phyloP scores from a whole-genome alignment of 1,139 yeast species.

The Geotrichum europaeum region DNA sequence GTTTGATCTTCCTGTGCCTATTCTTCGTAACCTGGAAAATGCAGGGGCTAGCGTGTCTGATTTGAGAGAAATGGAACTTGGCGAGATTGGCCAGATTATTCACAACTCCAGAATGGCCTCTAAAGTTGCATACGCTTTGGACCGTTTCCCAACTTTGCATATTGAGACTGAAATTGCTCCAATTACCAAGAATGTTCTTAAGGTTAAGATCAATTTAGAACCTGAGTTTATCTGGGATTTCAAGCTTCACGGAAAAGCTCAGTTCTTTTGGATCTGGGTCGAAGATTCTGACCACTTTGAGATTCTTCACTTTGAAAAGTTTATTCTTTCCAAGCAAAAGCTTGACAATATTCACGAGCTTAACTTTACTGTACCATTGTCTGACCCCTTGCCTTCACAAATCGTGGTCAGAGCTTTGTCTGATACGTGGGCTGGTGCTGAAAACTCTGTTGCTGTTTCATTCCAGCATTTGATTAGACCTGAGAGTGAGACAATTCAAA shows the following conservation, averaged over 20 bases:
- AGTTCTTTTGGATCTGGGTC: conserved; percentile 86
- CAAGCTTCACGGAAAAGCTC: conserved; percentile 73
- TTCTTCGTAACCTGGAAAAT: conserved; percentile 55
- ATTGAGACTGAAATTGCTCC: conserved; percentile 86
- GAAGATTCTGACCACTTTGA: conserved; percentile 66
- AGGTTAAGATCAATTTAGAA: conserved; percentile 62
- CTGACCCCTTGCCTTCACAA: conserved; percentile 86
- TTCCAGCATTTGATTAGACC: conserved; percentile 90
- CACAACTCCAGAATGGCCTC: conserved; percentile 75
- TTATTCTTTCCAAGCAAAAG: conserved; percentile 58
- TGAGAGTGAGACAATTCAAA: conserved; percentile 76
- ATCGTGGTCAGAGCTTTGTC: conserved; percentile 71
- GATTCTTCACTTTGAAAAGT: conserved; percentile 76
- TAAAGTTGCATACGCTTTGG: conserved; percentile 52
- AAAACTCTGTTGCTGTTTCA: conserved; percentile 68
- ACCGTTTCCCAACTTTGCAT: conserved; percentile 66
- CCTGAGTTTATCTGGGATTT: conserved; percentile 86
- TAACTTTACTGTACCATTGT: conserved; percentile 87
- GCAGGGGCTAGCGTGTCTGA: conserved; percentile 65
- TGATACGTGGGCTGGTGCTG: conserved; percentile 89
- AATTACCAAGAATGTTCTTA: conserved; percentile 76
- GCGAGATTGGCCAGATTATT: conserved; percentile 82
- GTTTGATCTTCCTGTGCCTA: conserved; percentile 68
- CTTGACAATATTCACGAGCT: conserved; percentile 57
- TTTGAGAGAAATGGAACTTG: conserved; percentile 64